Conservation (phyloP, 371 early-diverging fungal species). For the Amoeboaphelidium occidentale region DNA sequence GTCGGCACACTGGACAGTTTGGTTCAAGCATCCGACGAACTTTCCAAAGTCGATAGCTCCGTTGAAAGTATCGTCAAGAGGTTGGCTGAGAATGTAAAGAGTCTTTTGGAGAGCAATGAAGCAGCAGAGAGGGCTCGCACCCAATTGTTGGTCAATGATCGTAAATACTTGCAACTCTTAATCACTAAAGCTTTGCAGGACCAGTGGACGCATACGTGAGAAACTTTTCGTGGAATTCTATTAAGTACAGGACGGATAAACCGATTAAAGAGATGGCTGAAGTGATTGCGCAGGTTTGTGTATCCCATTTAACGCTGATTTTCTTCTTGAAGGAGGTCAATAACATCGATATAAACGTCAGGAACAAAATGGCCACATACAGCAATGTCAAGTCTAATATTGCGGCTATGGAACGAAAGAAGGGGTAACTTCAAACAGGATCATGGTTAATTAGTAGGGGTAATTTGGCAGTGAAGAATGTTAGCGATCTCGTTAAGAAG, state of each 20-base stretch:
- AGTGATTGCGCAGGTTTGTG: slow-evolving; percentile 25
- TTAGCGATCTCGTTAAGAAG: slow-evolving; percentile 67
- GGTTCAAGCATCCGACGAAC: slow-evolving; percentile 70
- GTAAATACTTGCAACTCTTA: too few species aligned
- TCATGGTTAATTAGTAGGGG: slow-evolving; percentile 26
- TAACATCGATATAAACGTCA: slow-evolving; percentile 57
- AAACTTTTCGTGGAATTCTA: slow-evolving; percentile 76
- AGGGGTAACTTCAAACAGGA: slow-evolving; percentile 24
- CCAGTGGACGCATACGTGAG: slow-evolving; percentile 52
- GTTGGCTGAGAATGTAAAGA: slow-evolving; percentile 47
- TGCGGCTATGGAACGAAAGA: slow-evolving; percentile 47
- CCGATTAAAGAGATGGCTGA: slow-evolving; percentile 57
- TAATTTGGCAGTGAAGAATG: slow-evolving; percentile 57
- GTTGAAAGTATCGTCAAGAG: slow-evolving; percentile 50
- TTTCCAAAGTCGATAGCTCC: slow-evolving; percentile 49
- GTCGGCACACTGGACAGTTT: slow-evolving; percentile 82
- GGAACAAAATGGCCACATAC: slow-evolving; percentile 57
- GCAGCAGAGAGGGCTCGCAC: too few species aligned
- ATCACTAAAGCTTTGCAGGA: slow-evolving; percentile 28
- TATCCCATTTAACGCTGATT: not conserved
- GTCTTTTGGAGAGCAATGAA: slow-evolving; percentile 25
- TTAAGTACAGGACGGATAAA: slow-evolving; percentile 83
- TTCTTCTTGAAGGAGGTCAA: slow-evolving; percentile 37
- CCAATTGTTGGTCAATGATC: too few species aligned
- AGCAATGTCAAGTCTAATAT: slow-evolving; percentile 49